phyloP scores from a whole-genome alignment of 2,329 filamentous ascomycete genomes.

The Apiospora rasikravindrae region DNA sequence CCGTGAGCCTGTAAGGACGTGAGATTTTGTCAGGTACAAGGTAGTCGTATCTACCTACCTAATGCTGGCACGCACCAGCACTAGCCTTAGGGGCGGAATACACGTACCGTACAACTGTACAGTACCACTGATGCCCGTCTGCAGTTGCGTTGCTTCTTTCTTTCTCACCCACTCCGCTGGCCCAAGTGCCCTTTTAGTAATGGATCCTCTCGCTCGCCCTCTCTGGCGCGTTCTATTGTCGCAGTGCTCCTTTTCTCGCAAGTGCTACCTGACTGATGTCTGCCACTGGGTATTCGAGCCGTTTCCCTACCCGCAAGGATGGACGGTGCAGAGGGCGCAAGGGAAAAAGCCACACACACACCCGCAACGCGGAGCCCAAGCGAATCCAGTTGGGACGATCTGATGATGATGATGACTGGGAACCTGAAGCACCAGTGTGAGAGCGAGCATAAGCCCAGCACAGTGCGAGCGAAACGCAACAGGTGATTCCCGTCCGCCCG shows the following conservation, averaged over 20 bases:
- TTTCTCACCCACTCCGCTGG: not conserved
- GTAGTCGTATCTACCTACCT: conserved; percentile 5
- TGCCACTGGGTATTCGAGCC: not conserved
- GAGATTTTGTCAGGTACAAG: conserved; percentile 14
- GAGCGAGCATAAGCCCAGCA: conserved; percentile 6
- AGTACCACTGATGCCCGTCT: not conserved
- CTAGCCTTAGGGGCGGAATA: not conserved
- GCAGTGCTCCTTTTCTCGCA: conserved; percentile 10
- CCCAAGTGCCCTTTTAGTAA: conserved; percentile 13
- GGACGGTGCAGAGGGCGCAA: not conserved
- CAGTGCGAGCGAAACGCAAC: not conserved
- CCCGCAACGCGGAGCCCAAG: not conserved
- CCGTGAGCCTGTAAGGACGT: conserved; percentile 18
- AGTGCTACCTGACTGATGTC: not conserved
- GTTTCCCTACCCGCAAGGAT: conserved; percentile 13
- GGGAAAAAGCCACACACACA: not conserved
- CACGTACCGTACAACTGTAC: conserved; percentile 15
- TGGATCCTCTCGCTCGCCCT: not conserved
- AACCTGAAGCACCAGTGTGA: conserved; percentile 17
- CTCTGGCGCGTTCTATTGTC: conserved; percentile 3
- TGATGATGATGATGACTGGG: not conserved
- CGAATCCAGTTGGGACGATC: conserved; percentile 5
- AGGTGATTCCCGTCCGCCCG: not conserved
- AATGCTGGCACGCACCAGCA: conserved; percentile 16
- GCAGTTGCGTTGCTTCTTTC: conserved; percentile 4